Conservation (phyloP, 2,329 filamentous ascomycete genomes). For the Daldinia eschscholtzii region DNA sequence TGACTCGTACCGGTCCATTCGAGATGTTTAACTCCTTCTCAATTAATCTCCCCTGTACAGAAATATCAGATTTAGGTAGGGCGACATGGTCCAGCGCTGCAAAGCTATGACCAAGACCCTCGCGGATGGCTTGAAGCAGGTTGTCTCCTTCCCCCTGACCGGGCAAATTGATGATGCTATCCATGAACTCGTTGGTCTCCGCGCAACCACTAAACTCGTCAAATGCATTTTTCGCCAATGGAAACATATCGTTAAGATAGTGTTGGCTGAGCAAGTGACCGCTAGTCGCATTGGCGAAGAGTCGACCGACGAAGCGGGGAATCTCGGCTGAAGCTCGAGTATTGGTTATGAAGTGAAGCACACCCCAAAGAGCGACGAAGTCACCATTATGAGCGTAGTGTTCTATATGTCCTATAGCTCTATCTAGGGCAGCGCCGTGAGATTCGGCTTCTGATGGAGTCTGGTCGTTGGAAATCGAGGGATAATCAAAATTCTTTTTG, state of each 20-base stretch:
- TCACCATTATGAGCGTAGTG: slow-evolving; percentile 9
- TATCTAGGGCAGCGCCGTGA: background rate
- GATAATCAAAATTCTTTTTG: background rate
- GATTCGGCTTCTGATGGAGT: background rate
- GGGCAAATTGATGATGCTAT: background rate
- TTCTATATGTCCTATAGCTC: slow-evolving; percentile 7
- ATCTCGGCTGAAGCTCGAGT: slow-evolving; percentile 2
- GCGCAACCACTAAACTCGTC: background rate
- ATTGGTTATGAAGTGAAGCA: slow-evolving; percentile 5
- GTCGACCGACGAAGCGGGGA: slow-evolving; percentile 6
- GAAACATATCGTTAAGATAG: slow-evolving; percentile 12
- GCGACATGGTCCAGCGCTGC: background rate
- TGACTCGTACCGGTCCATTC: slow-evolving; percentile 1
- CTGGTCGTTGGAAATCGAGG: background rate
- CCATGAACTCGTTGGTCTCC: slow-evolving; percentile 10
- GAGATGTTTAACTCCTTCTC: background rate
- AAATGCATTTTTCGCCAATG: background rate
- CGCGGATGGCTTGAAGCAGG: background rate
- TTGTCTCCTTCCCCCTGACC: background rate
- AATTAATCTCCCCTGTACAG: background rate
- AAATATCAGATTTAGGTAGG: background rate
- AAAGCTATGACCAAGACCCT: background rate
- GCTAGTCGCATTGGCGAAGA: background rate
- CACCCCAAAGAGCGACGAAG: slow-evolving; percentile 6
- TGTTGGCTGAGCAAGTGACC: slow-evolving; percentile 4